Evolutionary conservation across 768 basidiomycete genomes (phyloP), one percentile per base, ranked within the genome.

Genomic region (Ephemerocybe angulata): DNA sequence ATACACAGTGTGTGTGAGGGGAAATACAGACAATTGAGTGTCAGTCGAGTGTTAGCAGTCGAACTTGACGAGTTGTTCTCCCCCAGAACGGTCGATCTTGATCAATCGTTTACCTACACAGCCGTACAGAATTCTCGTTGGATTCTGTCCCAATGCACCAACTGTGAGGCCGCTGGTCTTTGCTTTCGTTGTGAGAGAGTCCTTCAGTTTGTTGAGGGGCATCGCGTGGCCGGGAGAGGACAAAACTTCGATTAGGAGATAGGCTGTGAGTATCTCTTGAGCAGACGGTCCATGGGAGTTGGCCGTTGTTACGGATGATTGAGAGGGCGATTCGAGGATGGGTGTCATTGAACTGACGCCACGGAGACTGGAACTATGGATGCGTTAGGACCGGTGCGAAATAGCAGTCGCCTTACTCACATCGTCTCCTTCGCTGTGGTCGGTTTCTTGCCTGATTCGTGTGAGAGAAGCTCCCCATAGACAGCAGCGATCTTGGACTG

Each of bases 51-150:
- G 28, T 64, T 58, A 85, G 42, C 81, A 61, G 65, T 89, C 85
- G 65, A 90, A 92, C 58, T 80, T 81, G 24, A 91, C 87, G 6
- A 84, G 74, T 65, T 92, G 89, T 64, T 88, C 88, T 30, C 88
- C 79, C 4, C 83, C 80, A 19, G 87, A 82, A 40, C 90, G 75
- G 50, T 91, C 89, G 59, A 91, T 89, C 68, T 82, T 87, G 56
- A 92, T 65, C 50, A 92, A 69, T 57, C 87, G 76, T 70, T 91
- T 92, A 15, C 87, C 90, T n/a, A 91, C 87, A 63, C 89, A 90
- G 1, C 76, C 83, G 62, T 89, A 92, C 12, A 91, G 66, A 15
- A 87, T 81, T 38, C 86, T 74, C 8, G 82, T 85, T 11, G 82
- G 73, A 33, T 80, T 77, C 53, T 76, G 72, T 17, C 75, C 76